Evolutionary conservation across 257 asterid genomes (phyloP).

Genomic region (Rubia yunnanensis): DNA sequence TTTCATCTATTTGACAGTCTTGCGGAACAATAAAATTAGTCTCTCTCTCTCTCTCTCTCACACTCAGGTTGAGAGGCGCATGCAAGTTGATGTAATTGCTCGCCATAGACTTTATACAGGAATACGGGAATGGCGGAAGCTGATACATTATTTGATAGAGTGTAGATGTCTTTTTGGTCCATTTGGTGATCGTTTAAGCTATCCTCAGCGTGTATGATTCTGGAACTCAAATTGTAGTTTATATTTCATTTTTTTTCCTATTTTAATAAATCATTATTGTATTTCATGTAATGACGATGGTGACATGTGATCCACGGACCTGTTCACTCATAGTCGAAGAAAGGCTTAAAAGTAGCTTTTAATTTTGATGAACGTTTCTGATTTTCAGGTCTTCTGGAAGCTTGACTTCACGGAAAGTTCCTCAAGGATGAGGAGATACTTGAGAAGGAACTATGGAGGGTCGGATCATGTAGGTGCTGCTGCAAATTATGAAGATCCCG

Average conservation of each 20-base stretch:
- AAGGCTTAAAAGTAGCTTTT: too few species aligned
- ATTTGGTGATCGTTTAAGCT: slow-evolving; percentile 53
- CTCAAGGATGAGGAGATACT: slow-evolving; percentile 86
- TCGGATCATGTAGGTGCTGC: slow-evolving; percentile 91
- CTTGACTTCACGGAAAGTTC: slow-evolving; percentile 86
- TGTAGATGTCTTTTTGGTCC: slow-evolving; percentile 88
- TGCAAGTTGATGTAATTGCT: slow-evolving; percentile 67
- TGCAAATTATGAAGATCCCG: slow-evolving; percentile 69
- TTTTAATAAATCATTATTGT: too few species aligned
- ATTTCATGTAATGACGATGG: too few species aligned
- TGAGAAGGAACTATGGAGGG: slow-evolving; percentile 78
- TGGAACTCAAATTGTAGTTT: slow-evolving; percentile 16
- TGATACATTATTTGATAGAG: slow-evolving; percentile 81
- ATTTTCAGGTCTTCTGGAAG: slow-evolving; percentile 83
- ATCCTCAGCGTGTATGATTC: slow-evolving; percentile 55
- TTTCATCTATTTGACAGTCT: slow-evolving; percentile 10
- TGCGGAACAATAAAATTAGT: background rate
- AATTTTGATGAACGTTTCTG: background rate
- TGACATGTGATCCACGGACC: too few species aligned
- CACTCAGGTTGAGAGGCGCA: slow-evolving; percentile 83
- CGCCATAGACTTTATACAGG: slow-evolving; percentile 71
- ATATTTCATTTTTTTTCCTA: slow-evolving; percentile 15
- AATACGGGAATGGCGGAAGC: slow-evolving; percentile 96
- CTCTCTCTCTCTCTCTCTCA: slow-evolving; percentile 15
- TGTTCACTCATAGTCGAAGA: too few species aligned